Conservation (phyloP, 164 flowering plant species). For the Nymphaea colorata region DNA sequence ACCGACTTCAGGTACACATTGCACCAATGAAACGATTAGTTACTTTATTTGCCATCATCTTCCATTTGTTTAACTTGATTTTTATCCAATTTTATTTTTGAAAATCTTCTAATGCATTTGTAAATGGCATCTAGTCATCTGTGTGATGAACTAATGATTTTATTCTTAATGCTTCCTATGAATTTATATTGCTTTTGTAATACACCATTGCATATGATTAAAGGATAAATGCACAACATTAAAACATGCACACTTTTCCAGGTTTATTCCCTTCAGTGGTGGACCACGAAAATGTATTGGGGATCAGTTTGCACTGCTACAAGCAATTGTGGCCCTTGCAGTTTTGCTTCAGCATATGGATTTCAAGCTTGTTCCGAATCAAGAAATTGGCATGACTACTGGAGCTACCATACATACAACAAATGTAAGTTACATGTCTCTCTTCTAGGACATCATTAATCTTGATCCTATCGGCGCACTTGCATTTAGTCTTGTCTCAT, state of each 20-base stretch:
- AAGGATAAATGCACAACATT: neutral
- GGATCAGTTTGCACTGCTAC: conserved; percentile 91
- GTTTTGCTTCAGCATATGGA: conserved; percentile 61
- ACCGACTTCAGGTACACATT: conserved; percentile 64
- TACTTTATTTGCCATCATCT: no score
- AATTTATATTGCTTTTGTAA: neutral
- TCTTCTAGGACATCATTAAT: neutral
- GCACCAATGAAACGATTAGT: no score
- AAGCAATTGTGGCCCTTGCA: conserved; percentile 77
- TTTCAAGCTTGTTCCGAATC: conserved; percentile 81
- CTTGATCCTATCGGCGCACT: neutral
- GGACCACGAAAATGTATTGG: conserved; percentile 97
- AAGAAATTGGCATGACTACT: conserved; percentile 85
- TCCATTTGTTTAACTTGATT: no score
- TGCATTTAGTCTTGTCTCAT: no score
- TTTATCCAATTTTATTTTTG: no score
- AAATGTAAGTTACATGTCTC: conserved; percentile 36
- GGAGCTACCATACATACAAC: conserved; percentile 98
- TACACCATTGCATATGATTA: neutral
- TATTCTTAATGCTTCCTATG: neutral
- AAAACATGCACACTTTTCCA: conserved; percentile 11
- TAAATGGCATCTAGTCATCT: no score
- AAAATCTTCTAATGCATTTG: no score
- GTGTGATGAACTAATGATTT: no score
- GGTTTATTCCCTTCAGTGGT: conserved; percentile 96